phyloP scores from a whole-genome alignment of 2,329 filamentous ascomycete species.

The Hortaea sp. region DNA sequence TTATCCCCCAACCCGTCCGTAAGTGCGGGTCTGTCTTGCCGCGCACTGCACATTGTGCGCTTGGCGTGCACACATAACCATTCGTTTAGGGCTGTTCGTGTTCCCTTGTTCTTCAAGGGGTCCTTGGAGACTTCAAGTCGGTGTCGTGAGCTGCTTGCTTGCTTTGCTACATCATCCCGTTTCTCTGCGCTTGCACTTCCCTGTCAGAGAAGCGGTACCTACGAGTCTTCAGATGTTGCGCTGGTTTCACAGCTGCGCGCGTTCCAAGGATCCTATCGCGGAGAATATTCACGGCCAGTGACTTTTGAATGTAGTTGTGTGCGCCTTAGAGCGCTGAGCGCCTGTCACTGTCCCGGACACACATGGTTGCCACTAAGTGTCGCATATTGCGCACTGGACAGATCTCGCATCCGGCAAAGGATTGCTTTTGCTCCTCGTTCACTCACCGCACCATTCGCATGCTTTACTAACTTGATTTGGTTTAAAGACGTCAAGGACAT shows the following conservation, averaged over 20 bases:
- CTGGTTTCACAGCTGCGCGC: conserved; percentile 59
- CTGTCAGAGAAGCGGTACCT: conserved; percentile 65
- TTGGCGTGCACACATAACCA: conserved; percentile 79
- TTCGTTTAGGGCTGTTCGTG: conserved; percentile 73
- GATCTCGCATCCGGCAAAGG: conserved; percentile 43
- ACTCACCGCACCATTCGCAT: conserved; percentile 55
- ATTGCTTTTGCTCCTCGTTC: conserved; percentile 34
- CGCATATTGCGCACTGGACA: conserved; percentile 23
- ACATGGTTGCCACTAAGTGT: conserved; percentile 16
- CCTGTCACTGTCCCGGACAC: conserved; percentile 9
- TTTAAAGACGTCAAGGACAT: conserved; percentile 99
- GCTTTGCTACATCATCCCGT: conserved; percentile 54
- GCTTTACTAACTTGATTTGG: conserved; percentile 38
- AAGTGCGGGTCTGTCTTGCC: conserved; percentile 56
- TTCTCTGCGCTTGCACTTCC: conserved; percentile 70
- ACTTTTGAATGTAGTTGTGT: conserved; percentile 32
- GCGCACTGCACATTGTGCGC: conserved; percentile 76
- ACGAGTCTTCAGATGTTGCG: conserved; percentile 50
- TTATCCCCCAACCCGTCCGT: conserved; percentile 32
- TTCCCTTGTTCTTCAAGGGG: conserved; percentile 76
- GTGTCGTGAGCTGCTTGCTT: conserved; percentile 10
- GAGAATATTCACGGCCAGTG: conserved; percentile 44
- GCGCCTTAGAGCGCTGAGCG: conserved; percentile 15
- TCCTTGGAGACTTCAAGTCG: conserved; percentile 64
- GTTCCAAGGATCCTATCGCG: conserved; percentile 60